Percentiles rank a stretch among this genome's conserved stretches.
Conservation (phyloP, 495 filamentous ascomycete species). For the Geoglossum glabrum region DNA sequence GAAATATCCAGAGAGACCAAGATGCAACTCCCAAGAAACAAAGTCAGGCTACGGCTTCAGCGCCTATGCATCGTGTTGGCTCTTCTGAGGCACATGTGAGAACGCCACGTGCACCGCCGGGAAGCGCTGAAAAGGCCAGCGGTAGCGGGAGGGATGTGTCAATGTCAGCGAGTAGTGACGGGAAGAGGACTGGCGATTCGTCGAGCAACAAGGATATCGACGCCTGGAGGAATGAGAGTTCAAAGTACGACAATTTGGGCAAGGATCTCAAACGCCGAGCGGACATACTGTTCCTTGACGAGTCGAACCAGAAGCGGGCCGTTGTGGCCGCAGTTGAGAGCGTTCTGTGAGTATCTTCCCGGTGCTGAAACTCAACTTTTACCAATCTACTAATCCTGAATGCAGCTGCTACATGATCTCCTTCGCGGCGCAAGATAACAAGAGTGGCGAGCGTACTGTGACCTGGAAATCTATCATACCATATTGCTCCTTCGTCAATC, state of each 20-base stretch:
- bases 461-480: slow-evolving; percentile 29
- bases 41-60: background rate
- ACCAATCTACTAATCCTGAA: background rate
- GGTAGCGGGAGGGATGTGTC: background rate
- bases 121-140: background rate
- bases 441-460: slow-evolving; percentile 18
- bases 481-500: slow-evolving; percentile 25
- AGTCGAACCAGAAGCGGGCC: slow-evolving; percentile 21
- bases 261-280: slow-evolving; percentile 30
- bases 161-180: background rate
- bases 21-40: background rate
- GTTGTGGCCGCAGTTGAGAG: slow-evolving; percentile 27
- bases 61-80: background rate
- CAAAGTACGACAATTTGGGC: slow-evolving; percentile 22
- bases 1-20: background rate
- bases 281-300: slow-evolving; percentile 13
- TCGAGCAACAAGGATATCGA: slow-evolving; percentile 15
- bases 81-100: background rate
- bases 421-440: slow-evolving; percentile 27
- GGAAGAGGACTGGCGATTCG: background rate
- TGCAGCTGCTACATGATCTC: slow-evolving; percentile 26
- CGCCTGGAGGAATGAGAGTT: slow-evolving; percentile 26
- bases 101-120: background rate
- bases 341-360: slow-evolving; percentile 14
- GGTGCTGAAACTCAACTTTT: background rate